These are phyloP conservation scores for Pisolithus orientalis DNA, from an alignment of 768 basidiomycete species.

Conservation along the genomic window DNA sequence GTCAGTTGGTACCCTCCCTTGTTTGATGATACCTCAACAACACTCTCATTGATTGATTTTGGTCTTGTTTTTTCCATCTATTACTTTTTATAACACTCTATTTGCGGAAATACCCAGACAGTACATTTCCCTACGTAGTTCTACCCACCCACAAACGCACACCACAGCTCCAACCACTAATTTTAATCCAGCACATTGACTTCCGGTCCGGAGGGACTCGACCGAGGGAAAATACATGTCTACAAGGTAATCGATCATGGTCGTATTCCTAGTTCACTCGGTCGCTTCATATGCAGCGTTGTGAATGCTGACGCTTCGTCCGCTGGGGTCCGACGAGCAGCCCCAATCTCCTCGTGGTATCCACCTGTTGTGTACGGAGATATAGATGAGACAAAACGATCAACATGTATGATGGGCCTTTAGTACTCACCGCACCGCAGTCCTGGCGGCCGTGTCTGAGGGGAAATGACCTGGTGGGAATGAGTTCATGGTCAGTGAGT, in stretches of 20 bases:
- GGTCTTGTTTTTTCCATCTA: background rate
- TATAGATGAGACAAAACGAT: conserved; percentile 6
- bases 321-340: conserved; percentile 89
- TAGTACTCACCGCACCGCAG: conserved; percentile 74
- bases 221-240: conserved; percentile 11
- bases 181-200: conserved; percentile 22
- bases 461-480: conserved; percentile 65
- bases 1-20: conserved; percentile 21
- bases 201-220: conserved; percentile 13
- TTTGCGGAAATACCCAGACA: conserved; percentile 30
- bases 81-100: conserved; percentile 30
- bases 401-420: conserved; percentile 5
- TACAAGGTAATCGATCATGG: background rate
- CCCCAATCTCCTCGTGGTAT: conserved; percentile 97
- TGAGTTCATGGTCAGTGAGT: conserved; percentile 3
- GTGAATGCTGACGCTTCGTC: conserved; percentile 93
- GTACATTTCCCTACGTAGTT: background rate
- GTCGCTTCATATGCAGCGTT: conserved; percentile 69
- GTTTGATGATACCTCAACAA: conserved; percentile 30
- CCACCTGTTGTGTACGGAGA: conserved; percentile 48
- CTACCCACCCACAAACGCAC: conserved; percentile 3
- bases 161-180: conserved; percentile 8
- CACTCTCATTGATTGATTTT: conserved; percentile 20
- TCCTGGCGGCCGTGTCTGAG: conserved; percentile 75
- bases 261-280: conserved; percentile 9